Base-by-base conservation (phyloP, 345 rosid genomes). In the Ceriops zippeliana region DNA sequence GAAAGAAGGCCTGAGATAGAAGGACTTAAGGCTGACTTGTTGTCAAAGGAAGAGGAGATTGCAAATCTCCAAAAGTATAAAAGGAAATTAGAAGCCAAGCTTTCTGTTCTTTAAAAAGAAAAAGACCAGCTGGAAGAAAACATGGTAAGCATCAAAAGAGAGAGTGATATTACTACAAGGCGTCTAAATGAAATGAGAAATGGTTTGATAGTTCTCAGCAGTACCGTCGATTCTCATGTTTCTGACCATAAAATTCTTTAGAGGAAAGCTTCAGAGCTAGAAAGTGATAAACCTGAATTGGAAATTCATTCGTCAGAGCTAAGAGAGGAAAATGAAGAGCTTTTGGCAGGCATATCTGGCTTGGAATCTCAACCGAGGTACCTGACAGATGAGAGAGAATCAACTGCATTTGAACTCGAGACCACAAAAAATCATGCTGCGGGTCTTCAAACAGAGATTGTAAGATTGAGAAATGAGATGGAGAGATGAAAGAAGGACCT, bases 101-200 rank as follows among this genome's bases (percentile, higher is more conserved):
- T 81, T 38, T 67, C 68, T 51, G 62, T 66, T 54, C 85, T 84
- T 10, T 67, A 70, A 52, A 69, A 69, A 42, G 86, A 81, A 69
- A 84, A 77, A 5, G 32, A 16, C 62, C 79, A 75, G 67, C 70
- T 81, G 11, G 82, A 83, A 64, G 80, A 72, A 61, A 73, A 76
- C 35, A 37, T 79, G 69, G 76, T 81, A 69, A 66, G 58, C 37
- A 58, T 73, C 42, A 63, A 6, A 2, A 72, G 76, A 65, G 85
- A 80, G 76, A 22, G 24, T 53, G 78, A 77, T 58, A 22, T 22
- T 22, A 22, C 24, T 22, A 22, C 24, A 22, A 22, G 24, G 24
- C 73, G 84, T 78, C 54, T 84, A 72, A 67, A 74, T 61, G 86
- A 79, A 38, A 24, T 82, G 78, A 78, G 63, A 67, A 82, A 83